phyloP scores from a whole-genome alignment of 306 rosid genomes.

The Medicago ruthenica region DNA sequence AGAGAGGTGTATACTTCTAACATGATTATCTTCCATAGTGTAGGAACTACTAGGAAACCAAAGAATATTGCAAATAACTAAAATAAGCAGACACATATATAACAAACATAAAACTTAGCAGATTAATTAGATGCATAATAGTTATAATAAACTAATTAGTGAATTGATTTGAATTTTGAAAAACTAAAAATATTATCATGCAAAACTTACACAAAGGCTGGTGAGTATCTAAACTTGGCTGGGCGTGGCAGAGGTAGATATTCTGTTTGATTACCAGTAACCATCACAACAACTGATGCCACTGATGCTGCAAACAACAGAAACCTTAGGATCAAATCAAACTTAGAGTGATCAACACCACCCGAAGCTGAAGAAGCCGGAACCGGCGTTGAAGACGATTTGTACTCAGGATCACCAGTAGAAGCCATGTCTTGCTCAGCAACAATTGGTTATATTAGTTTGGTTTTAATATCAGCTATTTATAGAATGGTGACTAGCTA shows the following conservation, averaged over 20 bases:
- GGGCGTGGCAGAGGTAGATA: not conserved
- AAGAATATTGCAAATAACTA: not conserved
- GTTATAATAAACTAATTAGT: not conserved
- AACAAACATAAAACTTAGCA: not conserved
- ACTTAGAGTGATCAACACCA: constrained; percentile 31
- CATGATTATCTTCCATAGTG: not conserved
- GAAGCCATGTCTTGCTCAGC: constrained; percentile 59
- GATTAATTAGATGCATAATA: not conserved
- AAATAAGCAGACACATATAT: not conserved
- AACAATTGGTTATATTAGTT: not conserved
- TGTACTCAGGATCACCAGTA: constrained; percentile 54
- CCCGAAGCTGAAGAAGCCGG: constrained; percentile 7
- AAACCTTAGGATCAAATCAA: constrained; percentile 61
- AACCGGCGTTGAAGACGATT: constrained; percentile 33
- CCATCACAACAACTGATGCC: constrained; percentile 61
- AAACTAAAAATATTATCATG: not conserved
- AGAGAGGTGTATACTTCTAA: too few species aligned
- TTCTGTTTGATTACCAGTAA: constrained; percentile 74
- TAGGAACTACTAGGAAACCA: not conserved
- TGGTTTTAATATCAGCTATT: not conserved
- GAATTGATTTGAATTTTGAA: not conserved
- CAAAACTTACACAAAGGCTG: constrained; percentile 74
- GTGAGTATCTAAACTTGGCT: constrained; percentile 79
- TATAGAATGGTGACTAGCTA: not conserved
- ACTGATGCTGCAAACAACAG: constrained; percentile 72